Base-by-base conservation (phyloP, 2,329 filamentous ascomycete genomes). In the Fusarium tuaranense region DNA sequence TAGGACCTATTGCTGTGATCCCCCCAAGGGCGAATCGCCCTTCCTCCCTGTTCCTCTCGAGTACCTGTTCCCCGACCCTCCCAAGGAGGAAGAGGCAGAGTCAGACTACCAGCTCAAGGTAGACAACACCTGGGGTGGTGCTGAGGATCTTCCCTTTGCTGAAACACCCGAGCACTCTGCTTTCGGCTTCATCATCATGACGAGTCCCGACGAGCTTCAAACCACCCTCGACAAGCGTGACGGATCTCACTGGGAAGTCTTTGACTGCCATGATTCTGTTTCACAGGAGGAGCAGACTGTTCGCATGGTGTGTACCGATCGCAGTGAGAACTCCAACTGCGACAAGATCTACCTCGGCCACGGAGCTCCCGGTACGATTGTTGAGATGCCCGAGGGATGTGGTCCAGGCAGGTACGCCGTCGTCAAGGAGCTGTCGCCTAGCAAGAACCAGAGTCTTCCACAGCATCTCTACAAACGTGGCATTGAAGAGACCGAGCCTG, bases 181-280 rank as follows among this genome's bases (percentile, higher is more conserved):
- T 39, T 85, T 85, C 71, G 67, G 76, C 25, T 85, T 81, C 41
- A 58, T 78, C 13, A 76, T 84, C 22, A 67, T 84, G 8, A 76
- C 77, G 4, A 72, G 67, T 4, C 83, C 84, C 7, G 79, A 82
- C 34, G 78, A 80, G 51, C 51, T 83, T 6, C 79, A 83, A 36
- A 53, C 77, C 16, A 80, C 80, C 1, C 71, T 87, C 0, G 80
- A 84, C 71, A 83, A 82, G 75, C 80, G 85, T 22, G 84, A 87
- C 67, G 85, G 85, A 14, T 86, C 84, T 5, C 82, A 84, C 77
- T 86, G 82, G 84, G 84, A 84, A 16, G 36, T 87, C 8, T 83
- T 83, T 58, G 73, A 79, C 74, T 86, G 84, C 78, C 30, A 72
- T 32, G 77, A 83, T 27, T 61, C 66, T 1, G 48, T 69, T 7